Evolutionary conservation across 2,329 filamentous ascomycete species (phyloP).

Genomic region (Scytalidium lignicola): DNA sequence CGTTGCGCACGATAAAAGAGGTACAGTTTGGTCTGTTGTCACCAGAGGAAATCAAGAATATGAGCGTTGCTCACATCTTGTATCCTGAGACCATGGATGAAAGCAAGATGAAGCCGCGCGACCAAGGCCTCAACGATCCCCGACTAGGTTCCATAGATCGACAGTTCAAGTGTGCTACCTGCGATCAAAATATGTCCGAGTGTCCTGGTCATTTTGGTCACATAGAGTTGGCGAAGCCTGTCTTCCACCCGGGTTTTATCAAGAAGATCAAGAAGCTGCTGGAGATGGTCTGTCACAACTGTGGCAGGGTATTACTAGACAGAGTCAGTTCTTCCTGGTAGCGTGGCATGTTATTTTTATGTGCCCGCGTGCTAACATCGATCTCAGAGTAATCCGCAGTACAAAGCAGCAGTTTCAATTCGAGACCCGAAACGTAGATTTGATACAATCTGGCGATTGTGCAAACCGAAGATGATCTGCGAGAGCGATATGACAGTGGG

Average conservation of each 20-base stretch:
- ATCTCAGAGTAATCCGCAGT: slow-evolving; percentile 79
- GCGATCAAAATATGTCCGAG: slow-evolving; percentile 89
- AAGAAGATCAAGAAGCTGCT: slow-evolving; percentile 99
- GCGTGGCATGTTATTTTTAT: slow-evolving; percentile 48
- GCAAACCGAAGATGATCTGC: slow-evolving; percentile 82
- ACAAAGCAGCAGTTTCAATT: slow-evolving; percentile 72
- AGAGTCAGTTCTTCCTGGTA: slow-evolving; percentile 78
- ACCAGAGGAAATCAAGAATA: slow-evolving; percentile 97
- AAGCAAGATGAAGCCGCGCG: slow-evolving; percentile 81
- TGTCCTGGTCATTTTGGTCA: slow-evolving; percentile 98
- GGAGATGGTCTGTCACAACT: slow-evolving; percentile 98
- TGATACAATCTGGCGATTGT: slow-evolving; percentile 84
- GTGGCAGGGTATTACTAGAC: slow-evolving; percentile 95
- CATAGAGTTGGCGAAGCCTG: slow-evolving; percentile 93
- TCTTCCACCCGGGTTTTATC: slow-evolving; percentile 93
- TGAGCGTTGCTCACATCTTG: slow-evolving; percentile 93
- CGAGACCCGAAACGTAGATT: slow-evolving; percentile 95
- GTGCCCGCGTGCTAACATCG: slow-evolving; percentile 56
- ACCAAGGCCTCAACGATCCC: slow-evolving; percentile 90
- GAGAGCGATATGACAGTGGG: slow-evolving; percentile 69
- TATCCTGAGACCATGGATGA: slow-evolving; percentile 99
- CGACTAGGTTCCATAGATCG: slow-evolving; percentile 95
- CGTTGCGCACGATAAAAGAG: slow-evolving; percentile 95
- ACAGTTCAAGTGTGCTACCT: slow-evolving; percentile 92
- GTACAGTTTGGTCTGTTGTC: slow-evolving; percentile 98